Evolutionary conservation across 805 yeast species (phyloP).

Genomic region (Nakazawaea ernobii): DNA sequence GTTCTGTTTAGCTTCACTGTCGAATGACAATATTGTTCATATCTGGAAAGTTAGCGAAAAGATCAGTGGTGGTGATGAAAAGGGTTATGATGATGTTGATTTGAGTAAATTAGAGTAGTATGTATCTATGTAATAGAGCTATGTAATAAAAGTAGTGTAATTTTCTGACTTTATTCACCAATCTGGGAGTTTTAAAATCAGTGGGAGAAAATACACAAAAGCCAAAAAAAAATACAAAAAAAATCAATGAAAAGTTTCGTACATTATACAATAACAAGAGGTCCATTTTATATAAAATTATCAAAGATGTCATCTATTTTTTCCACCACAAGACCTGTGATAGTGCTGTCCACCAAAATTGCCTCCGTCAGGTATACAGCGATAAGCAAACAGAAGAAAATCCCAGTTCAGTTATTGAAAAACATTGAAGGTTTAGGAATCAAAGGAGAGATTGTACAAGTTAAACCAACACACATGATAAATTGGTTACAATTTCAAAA

Average conservation of each 20-base stretch:
- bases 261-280: background rate
- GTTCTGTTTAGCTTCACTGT: constrained; percentile 69
- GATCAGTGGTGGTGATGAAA: constrained; percentile 18
- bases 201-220: background rate
- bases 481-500: constrained; percentile 64
- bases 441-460: constrained; percentile 68
- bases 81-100: constrained; percentile 12
- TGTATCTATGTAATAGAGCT: background rate
- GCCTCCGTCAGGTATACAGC: constrained; percentile 38
- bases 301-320: background rate
- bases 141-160: background rate
- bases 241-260: too few relatives aligned
- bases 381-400: constrained; percentile 46
- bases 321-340: background rate
- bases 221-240: background rate
- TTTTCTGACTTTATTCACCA: background rate
- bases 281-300: background rate
- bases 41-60: constrained; percentile 43
- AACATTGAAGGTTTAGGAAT: constrained; percentile 61
- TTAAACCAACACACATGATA: constrained; percentile 78
- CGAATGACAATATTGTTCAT: constrained; percentile 57
- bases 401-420: constrained; percentile 69
- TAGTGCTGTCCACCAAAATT: background rate
- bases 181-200: too few relatives aligned
- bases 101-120: constrained; percentile 12